Conservation (phyloP, 805 yeast genomes). For the Ogataea corticis region DNA sequence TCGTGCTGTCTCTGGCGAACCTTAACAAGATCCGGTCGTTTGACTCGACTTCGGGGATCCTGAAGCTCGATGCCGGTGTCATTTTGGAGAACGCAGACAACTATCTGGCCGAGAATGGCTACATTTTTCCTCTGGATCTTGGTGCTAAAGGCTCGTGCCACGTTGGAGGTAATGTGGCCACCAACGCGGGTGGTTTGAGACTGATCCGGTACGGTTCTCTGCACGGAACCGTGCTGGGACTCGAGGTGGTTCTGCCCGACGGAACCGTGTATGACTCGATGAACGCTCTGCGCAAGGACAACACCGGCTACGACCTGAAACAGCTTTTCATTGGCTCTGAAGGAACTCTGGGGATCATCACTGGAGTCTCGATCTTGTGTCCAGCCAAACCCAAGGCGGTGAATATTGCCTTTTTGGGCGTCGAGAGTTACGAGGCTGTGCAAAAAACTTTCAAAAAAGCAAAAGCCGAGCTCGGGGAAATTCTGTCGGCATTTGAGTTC, state of each 20-base stretch:
- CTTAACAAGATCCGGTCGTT: slow-evolving; percentile 80
- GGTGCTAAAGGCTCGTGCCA: slow-evolving; percentile 98
- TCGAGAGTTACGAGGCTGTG: slow-evolving; percentile 79
- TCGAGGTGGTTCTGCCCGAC: slow-evolving; percentile 90
- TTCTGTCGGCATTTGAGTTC: slow-evolving; percentile 89
- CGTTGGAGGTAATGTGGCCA: slow-evolving; percentile 92
- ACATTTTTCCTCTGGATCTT: slow-evolving; percentile 87
- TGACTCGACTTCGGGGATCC: slow-evolving; percentile 78
- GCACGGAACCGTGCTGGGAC: slow-evolving; percentile 88
- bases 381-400: slow-evolving; percentile 85
- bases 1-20: slow-evolving; percentile 66
- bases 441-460: slow-evolving; percentile 80
- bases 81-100: slow-evolving; percentile 84
- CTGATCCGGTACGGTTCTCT: slow-evolving; percentile 85
- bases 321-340: slow-evolving; percentile 93
- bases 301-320: slow-evolving; percentile 91
- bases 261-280: slow-evolving; percentile 81
- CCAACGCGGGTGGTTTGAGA: slow-evolving; percentile 95
- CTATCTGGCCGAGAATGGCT: slow-evolving; percentile 74
- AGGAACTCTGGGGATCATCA: slow-evolving; percentile 87
- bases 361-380: slow-evolving; percentile 86
- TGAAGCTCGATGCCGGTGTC: slow-evolving; percentile 89
- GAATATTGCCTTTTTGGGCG: slow-evolving; percentile 87
- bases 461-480: slow-evolving; percentile 75
- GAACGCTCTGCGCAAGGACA: slow-evolving; percentile 87